These are phyloP conservation scores for Exophiala sideris DNA, from an alignment of 2,329 filamentous ascomycete genomes.

Conservation along the genomic window DNA sequence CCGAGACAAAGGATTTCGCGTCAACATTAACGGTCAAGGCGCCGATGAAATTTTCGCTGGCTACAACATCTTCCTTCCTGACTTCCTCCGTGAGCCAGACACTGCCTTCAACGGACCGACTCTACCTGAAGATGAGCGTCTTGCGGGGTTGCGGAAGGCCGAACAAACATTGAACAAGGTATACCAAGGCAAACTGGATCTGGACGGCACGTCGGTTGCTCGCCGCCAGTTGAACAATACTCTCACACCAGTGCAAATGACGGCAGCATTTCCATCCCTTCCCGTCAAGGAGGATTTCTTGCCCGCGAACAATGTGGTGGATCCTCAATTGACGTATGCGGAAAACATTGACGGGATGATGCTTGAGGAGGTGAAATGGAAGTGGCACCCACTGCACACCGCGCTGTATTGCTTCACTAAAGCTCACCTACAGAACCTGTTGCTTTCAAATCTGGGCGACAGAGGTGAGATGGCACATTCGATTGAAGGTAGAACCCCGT, in stretches of 20 bases:
- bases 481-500: constrained; percentile 32
- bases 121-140: constrained; percentile 1
- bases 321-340: constrained; percentile 36
- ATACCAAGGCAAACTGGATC: background rate
- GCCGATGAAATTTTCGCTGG: constrained; percentile 56
- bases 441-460: constrained; percentile 45
- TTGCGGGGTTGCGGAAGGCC: constrained; percentile 23
- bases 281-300: constrained; percentile 37
- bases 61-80: constrained; percentile 47
- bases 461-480: constrained; percentile 38
- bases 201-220: constrained; percentile 30
- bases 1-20: constrained; percentile 48
- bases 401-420: constrained; percentile 40
- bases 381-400: constrained; percentile 43
- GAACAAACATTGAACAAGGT: constrained; percentile 11
- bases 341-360: constrained; percentile 33
- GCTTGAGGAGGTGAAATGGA: constrained; percentile 30
- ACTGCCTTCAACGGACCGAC: constrained; percentile 21
- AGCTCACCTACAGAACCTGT: constrained; percentile 36
- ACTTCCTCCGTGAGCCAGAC: constrained; percentile 52
- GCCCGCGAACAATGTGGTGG: constrained; percentile 28
- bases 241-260: constrained; percentile 36
- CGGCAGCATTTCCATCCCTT: constrained; percentile 33
- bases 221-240: constrained; percentile 41
- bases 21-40: constrained; percentile 54